Evolutionary conservation across 768 basidiomycete genomes (phyloP).

Genomic region (Tricholoma matsutake): DNA sequence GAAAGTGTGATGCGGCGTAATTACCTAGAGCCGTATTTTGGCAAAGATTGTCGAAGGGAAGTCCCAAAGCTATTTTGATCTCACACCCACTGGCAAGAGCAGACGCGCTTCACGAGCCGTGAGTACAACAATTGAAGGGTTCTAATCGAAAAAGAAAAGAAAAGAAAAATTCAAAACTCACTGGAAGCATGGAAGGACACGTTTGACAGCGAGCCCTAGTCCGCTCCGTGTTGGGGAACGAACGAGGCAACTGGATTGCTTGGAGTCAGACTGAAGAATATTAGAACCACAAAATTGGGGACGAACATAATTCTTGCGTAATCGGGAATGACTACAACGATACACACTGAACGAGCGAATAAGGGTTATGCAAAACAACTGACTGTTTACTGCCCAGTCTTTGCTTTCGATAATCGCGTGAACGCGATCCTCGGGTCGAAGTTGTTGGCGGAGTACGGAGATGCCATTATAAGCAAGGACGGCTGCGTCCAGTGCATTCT

Average conservation of each 20-base stretch:
- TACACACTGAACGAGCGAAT: background rate
- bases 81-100: conserved; percentile 65
- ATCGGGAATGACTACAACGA: conserved; percentile 72
- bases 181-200: conserved; percentile 59
- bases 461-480: conserved; percentile 80
- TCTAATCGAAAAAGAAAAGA: background rate
- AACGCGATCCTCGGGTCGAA: conserved; percentile 70
- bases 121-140: background rate
- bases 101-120: conserved; percentile 46
- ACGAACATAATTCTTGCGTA: conserved; percentile 68
- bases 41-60: conserved; percentile 51
- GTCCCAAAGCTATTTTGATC: conserved; percentile 36
- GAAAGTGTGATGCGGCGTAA: background rate
- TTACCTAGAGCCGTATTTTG: conserved; percentile 66
- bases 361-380: conserved; percentile 15
- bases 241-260: conserved; percentile 59
- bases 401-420: conserved; percentile 77
- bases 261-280: background rate
- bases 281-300: background rate
- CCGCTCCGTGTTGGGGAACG: conserved; percentile 71
- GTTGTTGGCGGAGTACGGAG: conserved; percentile 77
- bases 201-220: conserved; percentile 50
- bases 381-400: conserved; percentile 74
- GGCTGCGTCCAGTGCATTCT: conserved; percentile 82
- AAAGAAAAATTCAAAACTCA: too few species aligned